Conservation (phyloP, 208 protist species). For the Leishmania major region DNA sequence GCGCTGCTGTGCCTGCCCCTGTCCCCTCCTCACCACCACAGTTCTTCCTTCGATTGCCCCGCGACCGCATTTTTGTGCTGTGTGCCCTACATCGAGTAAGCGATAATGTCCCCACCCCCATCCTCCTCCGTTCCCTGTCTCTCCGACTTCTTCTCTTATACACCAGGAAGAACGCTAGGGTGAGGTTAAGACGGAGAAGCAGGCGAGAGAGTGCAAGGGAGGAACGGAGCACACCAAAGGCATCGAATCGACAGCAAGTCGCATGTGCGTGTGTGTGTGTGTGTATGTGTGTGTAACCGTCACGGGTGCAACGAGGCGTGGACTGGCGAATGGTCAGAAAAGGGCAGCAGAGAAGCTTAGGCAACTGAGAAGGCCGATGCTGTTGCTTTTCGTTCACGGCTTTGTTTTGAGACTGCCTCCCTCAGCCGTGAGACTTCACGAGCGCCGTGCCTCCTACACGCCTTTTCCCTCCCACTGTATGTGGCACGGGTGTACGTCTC, state of each 20-base stretch:
- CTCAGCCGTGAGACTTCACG: neutral
- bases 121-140: neutral
- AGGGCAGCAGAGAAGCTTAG: neutral
- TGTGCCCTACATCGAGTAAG: conserved; percentile 1
- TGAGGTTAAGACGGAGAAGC: too few species aligned
- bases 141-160: neutral
- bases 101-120: neutral
- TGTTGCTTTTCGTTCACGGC: neutral
- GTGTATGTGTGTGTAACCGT: neutral
- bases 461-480: neutral
- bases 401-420: neutral
- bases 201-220: neutral
- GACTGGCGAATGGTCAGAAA: neutral
- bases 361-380: neutral
- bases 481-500: neutral
- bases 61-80: neutral
- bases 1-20: neutral
- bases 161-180: neutral
- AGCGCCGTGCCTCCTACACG: neutral
- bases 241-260: neutral
- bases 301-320: neutral
- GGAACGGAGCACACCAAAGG: neutral
- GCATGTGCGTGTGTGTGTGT: neutral
- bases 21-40: too few species aligned
- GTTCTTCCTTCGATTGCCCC: neutral